phyloP scores from a whole-genome alignment of 495 filamentous ascomycete genomes.

The Jackrogersella minutella region DNA sequence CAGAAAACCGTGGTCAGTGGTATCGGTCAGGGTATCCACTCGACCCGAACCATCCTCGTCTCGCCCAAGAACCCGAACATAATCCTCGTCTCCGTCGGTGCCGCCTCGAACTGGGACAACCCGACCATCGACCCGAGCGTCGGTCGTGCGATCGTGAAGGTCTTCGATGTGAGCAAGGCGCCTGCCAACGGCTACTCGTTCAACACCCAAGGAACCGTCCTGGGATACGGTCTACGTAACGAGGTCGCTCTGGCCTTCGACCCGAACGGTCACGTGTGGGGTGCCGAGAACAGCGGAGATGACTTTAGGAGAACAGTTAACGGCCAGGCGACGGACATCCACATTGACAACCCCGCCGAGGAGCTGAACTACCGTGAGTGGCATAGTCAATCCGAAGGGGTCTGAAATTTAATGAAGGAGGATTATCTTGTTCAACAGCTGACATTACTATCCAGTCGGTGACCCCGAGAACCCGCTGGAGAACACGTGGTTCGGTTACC shows the following conservation, averaged over 20 bases:
- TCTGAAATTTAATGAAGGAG: no score
- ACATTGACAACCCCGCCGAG: conserved; percentile 73
- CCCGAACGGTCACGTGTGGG: conserved; percentile 63
- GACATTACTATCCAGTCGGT: conserved; percentile 55
- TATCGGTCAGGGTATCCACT: conserved; percentile 65
- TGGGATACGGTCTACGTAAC: conserved; percentile 75
- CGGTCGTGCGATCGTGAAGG: conserved; percentile 67
- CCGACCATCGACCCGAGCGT: conserved; percentile 54
- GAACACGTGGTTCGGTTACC: conserved; percentile 68
- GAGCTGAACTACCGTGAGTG: conserved; percentile 72
- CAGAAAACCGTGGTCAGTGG: conserved; percentile 59
- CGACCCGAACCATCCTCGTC: conserved; percentile 65
- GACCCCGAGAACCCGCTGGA: conserved; percentile 54
- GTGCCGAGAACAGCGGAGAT: conserved; percentile 73
- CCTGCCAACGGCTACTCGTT: conserved; percentile 57
- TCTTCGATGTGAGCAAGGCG: conserved; percentile 63
- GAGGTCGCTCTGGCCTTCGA: conserved; percentile 70
- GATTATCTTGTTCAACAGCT: conserved; percentile 1
- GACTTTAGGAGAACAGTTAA: conserved; percentile 58
- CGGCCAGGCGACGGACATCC: conserved; percentile 63
- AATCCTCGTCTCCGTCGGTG: conserved; percentile 66
- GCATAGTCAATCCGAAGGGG: no score
- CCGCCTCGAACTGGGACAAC: conserved; percentile 64
- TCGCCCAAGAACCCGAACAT: conserved; percentile 55
- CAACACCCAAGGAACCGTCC: conserved; percentile 58